Evolutionary conservation across 1,284 basidiomycete species (phyloP), one percentile per base, ranked within the genome.

Genomic region (Anthracocystis walkeri): DNA sequence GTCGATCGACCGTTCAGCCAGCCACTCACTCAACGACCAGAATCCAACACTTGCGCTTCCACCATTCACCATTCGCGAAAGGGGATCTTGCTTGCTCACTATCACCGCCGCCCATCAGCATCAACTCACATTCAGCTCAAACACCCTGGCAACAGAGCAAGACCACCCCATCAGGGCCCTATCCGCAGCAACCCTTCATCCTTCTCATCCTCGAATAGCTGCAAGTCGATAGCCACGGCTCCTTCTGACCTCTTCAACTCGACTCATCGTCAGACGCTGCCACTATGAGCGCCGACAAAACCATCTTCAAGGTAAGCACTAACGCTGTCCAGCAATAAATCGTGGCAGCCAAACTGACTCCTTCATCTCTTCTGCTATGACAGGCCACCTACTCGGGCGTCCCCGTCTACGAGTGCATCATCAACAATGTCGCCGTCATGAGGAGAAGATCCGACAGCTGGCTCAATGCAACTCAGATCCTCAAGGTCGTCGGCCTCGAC

Each of bases 401-500:
- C 49, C 86, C 86, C 35, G 86, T 87, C 51, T 87, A 87, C 73
- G 86, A 87, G 64, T 85, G 84, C 63, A 79, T 84, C 73, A 84
- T 86, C 78, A 85, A 86, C 63, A 75, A 84, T 79, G 85, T 86
- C 57, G 96, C 97, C 57, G 95, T 99, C 75, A 99, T 99, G 97
- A 90, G 96, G 58, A 90, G 97, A 77, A 91, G 95, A 80, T 90
- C 93, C 45, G 97, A 99, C 87, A 92, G 92, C 52, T 99, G 97
- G 93, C 78, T 85, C 73, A 99, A 99, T 89, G 97, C 97, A 85
- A 99, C 97, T 1, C 97, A 99, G 87, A 97, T 99, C 71, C 90
- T 99, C 84, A 99, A 99, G 86, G 96, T 99, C 78, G 97, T 96
- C 35, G 97, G 96, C 11, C 97, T 99, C 80, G 97, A 99, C 87